Base-by-base conservation (phyloP, 2,329 filamentous ascomycete species). In the Claviceps sp. region DNA sequence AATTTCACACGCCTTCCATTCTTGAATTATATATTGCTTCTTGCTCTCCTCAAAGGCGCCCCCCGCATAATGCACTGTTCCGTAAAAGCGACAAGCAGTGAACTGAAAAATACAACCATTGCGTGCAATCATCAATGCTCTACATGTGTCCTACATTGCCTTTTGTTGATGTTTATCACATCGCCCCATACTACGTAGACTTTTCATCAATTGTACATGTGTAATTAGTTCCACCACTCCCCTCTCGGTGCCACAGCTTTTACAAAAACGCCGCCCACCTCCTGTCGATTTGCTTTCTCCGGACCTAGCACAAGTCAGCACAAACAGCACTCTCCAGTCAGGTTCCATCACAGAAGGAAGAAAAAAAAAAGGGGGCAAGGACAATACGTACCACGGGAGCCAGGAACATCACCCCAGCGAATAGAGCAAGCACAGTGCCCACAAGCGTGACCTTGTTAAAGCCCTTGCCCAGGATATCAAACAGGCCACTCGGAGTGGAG, bases 361-460 rank as follows among this genome's bases (percentile, higher is more conserved):
- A 47, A 34, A 22, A 17, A 38, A 52, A 52, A 54, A 10, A 26
- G 40, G 4, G 10, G 17, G 17, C 47, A 47, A 75, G 85, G 74
- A n/a, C 5, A 19, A 19, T 10, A 42, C 41, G 41, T 75, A 95
- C 93, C 80, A 97, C 81, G 30, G 93, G 93, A 50, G 84, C 84
- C 62, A 97, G 73, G 52, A 87, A 78, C 57, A 83, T 67, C 16
- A 95, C 91, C 46, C 89, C 89, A 41, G 80, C 75, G 46, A 79
- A 80, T 59, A 97, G 74, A 17, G 88, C 91, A 42, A 85, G 73
- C 40, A 98, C 89, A 1, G 93, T 98, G 16, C 79, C 75, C 40
- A 96, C 67, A 63, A 98, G 79, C 59, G 89, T 86, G 52, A 89
- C 64, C 73, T 95, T 96, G 65, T 91, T 93, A 68, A 98, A 98